Base-by-base conservation (phyloP, 768 basidiomycete species). In the Trametes sanguinea region DNA sequence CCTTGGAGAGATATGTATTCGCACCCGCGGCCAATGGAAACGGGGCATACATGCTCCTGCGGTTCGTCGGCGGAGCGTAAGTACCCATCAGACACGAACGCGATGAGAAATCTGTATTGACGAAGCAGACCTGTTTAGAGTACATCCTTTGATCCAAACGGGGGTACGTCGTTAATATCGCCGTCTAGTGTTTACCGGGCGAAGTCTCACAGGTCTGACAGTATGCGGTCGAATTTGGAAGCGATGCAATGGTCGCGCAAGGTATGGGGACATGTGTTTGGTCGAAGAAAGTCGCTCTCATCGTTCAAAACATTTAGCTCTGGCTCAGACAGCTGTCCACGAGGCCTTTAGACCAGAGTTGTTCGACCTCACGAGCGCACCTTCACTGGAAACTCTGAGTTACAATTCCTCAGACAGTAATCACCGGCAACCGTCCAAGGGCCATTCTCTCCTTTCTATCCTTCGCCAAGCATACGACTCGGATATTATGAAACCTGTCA, bases 61-160 rank as follows among this genome's bases (percentile, higher is more conserved):
- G 77, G 29, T 75, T 79, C 51, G 62, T 76, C 32, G 68, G 67
- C 39, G 77, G 76, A 51, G 67, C 71, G 77, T 78, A 56, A 66
- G 77, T 76, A 43, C 16, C 9, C 32, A 6, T 48, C 16, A 27
- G 2, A 8, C 29, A 45, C 35, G 22, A 51, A 2, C 27, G 40
- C n/a, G 2, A 27, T 51, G 9, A 51, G 59, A 9, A 22, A 22
- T 22, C 22, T 22, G 22, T 22, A 22, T 22, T 22, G 22, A 22
- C 22, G 22, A 22, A 22, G 22, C 22, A 22, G 22, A 22, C 22
- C 1, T 22, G 22, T 22, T 22, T 17, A 86, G 84, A 4, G 60
- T 81, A 11, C 85, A 87, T 71, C 83, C 84, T 0, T 69, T 84
- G 51, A 87, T 87, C 51, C 80, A 82, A 65, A 72, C 79, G n/a